These are phyloP conservation scores for Annulohypoxylon nitens DNA, from an alignment of 495 filamentous ascomycete genomes.

Conservation along the genomic window DNA sequence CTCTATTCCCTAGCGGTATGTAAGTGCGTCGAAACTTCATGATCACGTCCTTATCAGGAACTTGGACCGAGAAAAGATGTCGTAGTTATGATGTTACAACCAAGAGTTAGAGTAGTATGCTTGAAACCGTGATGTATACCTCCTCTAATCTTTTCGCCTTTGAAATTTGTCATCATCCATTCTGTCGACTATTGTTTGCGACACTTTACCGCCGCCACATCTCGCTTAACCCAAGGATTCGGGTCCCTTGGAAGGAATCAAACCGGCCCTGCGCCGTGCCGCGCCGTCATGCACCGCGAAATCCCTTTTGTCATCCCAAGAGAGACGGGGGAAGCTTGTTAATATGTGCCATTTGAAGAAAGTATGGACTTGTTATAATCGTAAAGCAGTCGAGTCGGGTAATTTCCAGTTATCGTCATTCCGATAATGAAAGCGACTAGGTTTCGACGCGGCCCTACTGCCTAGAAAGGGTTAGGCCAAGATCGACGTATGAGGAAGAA, in stretches of 20 bases:
- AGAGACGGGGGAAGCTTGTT: not conserved
- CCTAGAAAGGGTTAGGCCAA: conserved; percentile 20
- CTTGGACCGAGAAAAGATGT: conserved; percentile 3
- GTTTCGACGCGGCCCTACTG: conserved; percentile 15
- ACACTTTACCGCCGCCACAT: not conserved
- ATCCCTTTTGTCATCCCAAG: not conserved
- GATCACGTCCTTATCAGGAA: conserved; percentile 1
- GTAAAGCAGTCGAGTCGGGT: conserved; percentile 13
- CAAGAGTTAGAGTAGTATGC: not conserved
- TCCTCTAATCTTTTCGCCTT: not conserved
- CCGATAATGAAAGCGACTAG: conserved; percentile 12
- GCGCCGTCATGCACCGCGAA: conserved; percentile 17
- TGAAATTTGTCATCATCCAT: not conserved
- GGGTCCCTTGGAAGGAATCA: conserved; percentile 10
- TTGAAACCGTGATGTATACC: not conserved
- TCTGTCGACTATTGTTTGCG: not conserved
- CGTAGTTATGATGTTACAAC: conserved; percentile 1
- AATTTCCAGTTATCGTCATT: conserved; percentile 4
- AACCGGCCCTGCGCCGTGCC: conserved; percentile 1
- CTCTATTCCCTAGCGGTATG: not conserved
- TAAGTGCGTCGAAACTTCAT: not conserved
- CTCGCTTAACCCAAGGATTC: conserved; percentile 6
- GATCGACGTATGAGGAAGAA: conserved; percentile 36
- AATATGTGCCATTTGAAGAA: conserved; percentile 22
- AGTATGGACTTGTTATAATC: conserved; percentile 9